Evolutionary conservation across 148 eudicot genomes (phyloP).

Genomic region (Chenopodium berlandieri): DNA sequence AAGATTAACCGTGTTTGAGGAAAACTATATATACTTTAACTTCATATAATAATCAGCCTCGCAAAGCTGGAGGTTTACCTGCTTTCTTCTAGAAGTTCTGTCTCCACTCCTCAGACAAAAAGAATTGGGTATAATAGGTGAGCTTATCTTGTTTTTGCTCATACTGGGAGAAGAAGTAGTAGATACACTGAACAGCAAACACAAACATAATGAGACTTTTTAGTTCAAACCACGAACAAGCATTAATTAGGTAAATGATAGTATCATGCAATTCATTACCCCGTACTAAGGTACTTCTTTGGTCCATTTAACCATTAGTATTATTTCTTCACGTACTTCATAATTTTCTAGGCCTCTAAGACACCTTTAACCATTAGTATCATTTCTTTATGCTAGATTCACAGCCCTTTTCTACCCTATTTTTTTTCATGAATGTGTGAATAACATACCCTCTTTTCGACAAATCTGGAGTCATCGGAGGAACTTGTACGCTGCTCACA

Average conservation of each 20-base stretch:
- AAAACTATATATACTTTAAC: not conserved
- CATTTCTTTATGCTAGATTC: too few relatives aligned
- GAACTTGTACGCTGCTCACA: slow-evolving; percentile 18
- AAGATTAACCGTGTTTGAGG: not conserved
- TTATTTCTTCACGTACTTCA: too few relatives aligned
- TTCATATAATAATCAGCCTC: not conserved
- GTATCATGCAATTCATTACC: too few relatives aligned
- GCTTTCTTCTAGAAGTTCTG: slow-evolving; percentile 35
- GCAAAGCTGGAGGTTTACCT: slow-evolving; percentile 23
- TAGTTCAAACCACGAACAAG: not conserved
- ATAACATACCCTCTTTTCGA: slow-evolving; percentile 28
- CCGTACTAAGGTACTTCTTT: not conserved
- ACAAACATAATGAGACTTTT: not conserved
- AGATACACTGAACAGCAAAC: slow-evolving; percentile 18
- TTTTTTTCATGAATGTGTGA: not conserved
- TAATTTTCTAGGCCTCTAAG: too few relatives aligned
- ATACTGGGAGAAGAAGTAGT: slow-evolving; percentile 32
- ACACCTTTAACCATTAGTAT: too few relatives aligned
- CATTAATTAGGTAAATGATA: not conserved
- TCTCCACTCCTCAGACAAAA: slow-evolving; percentile 37
- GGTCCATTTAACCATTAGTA: not conserved
- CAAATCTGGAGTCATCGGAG: slow-evolving; percentile 21
- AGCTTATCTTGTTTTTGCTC: slow-evolving; percentile 32
- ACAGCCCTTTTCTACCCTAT: too few relatives aligned
- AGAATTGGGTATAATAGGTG: slow-evolving; percentile 40